Evolutionary conservation across 257 asterid species (phyloP), one percentile per base, ranked within the genome.

Genomic region (Nicotiana attenuata): DNA sequence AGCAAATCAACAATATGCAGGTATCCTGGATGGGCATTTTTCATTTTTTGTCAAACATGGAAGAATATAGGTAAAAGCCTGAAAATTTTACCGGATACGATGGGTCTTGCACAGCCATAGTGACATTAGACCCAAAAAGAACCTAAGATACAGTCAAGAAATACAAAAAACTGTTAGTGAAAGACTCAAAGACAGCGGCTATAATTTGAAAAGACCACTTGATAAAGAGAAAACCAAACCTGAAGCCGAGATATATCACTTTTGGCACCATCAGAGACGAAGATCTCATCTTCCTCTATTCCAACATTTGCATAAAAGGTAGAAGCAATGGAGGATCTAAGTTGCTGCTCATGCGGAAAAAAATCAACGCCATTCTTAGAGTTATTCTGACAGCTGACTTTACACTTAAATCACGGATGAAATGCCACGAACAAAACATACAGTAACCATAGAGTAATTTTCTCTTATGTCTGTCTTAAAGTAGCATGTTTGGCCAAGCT

Each of bases 91-190:
- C 98, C 90, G 98, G 98, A 86, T 96, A 94, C 65, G 99, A 96
- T 78, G 99, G 99, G 79, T 94, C 99, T 91, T 96, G 97, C 87
- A 96, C 98, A 68, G 99, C 98, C 88, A 96, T 96, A 57, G 97
- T 90, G 86, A 87, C 98, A 67, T 93, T 89, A 81, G 98, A 90
- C 77, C 98, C 99, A 83, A 96, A 96, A 81, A 96, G 97, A 83
- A 96, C 98, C 99, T 96, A 88, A 71, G 56, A 77, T 65, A 52
- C 45, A 85, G 35, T 50, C 45, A 75, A 55, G 81, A 76, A 83
- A 75, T 53, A 33, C 5, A 77, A 61, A 41, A 60, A 33, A 50
- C 64, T 41, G 59, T 38, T 22, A 80, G 60, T 85, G 77, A 77
- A 63, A n/a, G 53, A 63, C 50, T 86, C 75, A 77, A 63, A 17